Percentiles rank a stretch among this genome's conserved stretches.
Conservation (phyloP, 176 grass and related monocot species). For the Luzula sylvatica region DNA sequence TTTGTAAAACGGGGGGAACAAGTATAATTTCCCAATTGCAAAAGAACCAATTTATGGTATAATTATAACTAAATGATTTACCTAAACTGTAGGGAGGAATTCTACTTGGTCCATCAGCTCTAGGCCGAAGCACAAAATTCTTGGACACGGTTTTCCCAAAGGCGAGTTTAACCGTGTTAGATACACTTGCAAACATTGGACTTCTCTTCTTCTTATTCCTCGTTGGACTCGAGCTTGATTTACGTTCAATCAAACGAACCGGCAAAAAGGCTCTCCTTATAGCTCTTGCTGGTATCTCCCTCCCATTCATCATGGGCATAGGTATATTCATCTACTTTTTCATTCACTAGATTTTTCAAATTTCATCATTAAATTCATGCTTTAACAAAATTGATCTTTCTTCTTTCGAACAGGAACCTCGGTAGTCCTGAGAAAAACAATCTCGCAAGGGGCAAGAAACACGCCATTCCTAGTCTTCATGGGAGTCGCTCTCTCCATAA, state of each 20-base stretch:
- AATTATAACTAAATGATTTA: no score
- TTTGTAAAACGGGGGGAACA: no score
- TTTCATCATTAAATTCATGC: neutral
- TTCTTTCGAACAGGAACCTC: slow-evolving; percentile 10
- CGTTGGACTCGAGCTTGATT: slow-evolving; percentile 22
- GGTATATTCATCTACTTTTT: slow-evolving; percentile 8
- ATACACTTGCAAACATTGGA: slow-evolving; percentile 12
- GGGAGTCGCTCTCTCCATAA: slow-evolving; percentile 30
- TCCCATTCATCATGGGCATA: slow-evolving; percentile 30
- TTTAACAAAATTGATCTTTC: neutral
- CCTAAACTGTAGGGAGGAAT: slow-evolving; percentile 14
- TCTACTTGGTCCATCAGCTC: slow-evolving; percentile 17
- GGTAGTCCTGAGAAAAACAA: slow-evolving; percentile 19
- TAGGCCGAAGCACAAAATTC: slow-evolving; percentile 8
- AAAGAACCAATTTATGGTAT: no score
- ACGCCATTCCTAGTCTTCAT: slow-evolving; percentile 30
- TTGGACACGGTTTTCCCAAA: slow-evolving; percentile 11
- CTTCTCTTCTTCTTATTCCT: slow-evolving; percentile 25
- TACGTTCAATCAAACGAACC: slow-evolving; percentile 26
- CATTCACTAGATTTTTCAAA: neutral
- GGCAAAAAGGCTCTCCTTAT: slow-evolving; percentile 30
- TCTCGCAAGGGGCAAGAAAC: slow-evolving; percentile 12
- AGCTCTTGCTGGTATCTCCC: slow-evolving; percentile 28
- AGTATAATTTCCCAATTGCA: no score
- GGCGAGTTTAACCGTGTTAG: slow-evolving; percentile 12